Conservation (phyloP, 306 rosid genomes). For the Ormosia emarginata region DNA sequence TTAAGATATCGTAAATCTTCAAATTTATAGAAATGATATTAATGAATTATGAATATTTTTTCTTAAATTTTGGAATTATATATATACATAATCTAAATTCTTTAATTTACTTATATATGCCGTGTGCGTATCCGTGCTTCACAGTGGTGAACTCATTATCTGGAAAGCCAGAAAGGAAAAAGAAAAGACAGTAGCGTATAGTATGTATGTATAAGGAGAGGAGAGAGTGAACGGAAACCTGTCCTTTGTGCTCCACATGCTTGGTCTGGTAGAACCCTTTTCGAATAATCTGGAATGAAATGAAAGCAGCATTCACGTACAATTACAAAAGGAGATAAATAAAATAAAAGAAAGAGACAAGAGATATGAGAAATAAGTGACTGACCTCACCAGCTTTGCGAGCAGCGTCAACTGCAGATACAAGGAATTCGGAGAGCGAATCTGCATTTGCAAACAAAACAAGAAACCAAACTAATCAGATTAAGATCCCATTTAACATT, state of each 20-base stretch:
- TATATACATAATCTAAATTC: too few species aligned
- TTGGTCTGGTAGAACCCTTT: slow-evolving; percentile 66
- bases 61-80: too few species aligned
- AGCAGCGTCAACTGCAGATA: slow-evolving; percentile 74
- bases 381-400: slow-evolving; percentile 72
- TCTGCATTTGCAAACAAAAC: slow-evolving; percentile 29
- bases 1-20: too few species aligned
- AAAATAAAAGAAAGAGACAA: too few species aligned
- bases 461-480: not conserved
- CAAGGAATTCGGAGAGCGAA: slow-evolving; percentile 57
- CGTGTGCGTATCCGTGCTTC: too few species aligned
- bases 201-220: too few species aligned
- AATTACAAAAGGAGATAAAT: not conserved
- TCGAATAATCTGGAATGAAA: slow-evolving; percentile 48
- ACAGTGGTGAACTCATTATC: too few species aligned
- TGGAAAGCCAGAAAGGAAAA: too few species aligned
- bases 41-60: too few species aligned
- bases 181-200: too few species aligned
- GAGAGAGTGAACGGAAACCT: slow-evolving; percentile 30
- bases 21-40: too few species aligned
- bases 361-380: not conserved
- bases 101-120: too few species aligned
- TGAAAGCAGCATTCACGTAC: not conserved
- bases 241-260: slow-evolving; percentile 77
- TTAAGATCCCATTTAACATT: not conserved